Conservation (phyloP, 2,329 filamentous ascomycete species). For the Cryphonectria carpinicola region DNA sequence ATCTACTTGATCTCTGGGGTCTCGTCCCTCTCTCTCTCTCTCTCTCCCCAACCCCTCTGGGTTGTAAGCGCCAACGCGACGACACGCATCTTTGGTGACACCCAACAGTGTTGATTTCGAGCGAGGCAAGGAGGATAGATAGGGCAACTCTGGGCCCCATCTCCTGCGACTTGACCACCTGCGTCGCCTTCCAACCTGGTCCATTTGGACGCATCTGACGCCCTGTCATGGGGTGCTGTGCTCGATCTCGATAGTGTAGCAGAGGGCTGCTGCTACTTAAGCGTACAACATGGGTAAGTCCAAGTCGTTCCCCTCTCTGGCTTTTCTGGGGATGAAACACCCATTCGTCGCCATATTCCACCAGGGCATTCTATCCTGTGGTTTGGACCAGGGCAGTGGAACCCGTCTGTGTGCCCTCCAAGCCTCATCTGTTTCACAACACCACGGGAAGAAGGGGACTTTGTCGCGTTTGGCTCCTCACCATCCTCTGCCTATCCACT, state of each 20-base stretch:
- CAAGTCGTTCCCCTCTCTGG: neutral
- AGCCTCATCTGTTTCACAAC: slow-evolving; percentile 30
- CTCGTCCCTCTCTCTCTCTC: neutral
- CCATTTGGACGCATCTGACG: neutral
- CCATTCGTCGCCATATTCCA: slow-evolving; percentile 15
- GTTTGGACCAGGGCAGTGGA: slow-evolving; percentile 18
- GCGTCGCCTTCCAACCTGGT: neutral
- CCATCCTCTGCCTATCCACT: neutral
- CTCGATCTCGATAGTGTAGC: slow-evolving; percentile 5
- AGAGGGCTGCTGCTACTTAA: slow-evolving; percentile 10
- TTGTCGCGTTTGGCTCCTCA: slow-evolving; percentile 8
- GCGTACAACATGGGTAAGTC: slow-evolving; percentile 29
- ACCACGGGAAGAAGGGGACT: slow-evolving; percentile 27
- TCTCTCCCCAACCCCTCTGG: too few species aligned
- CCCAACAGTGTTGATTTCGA: neutral
- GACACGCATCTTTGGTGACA: slow-evolving; percentile 10
- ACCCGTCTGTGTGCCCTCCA: slow-evolving; percentile 25
- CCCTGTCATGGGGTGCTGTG: slow-evolving; percentile 7
- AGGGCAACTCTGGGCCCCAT: slow-evolving; percentile 1
- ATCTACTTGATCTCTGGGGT: neutral
- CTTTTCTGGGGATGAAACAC: slow-evolving; percentile 28
- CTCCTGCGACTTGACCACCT: neutral
- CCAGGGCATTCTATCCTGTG: neutral
- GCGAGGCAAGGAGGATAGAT: neutral
- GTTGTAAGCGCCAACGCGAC: slow-evolving; percentile 18